These are phyloP conservation scores for Alternaria triticina DNA, from an alignment of 2,329 filamentous ascomycete species.

Conservation along the genomic window DNA sequence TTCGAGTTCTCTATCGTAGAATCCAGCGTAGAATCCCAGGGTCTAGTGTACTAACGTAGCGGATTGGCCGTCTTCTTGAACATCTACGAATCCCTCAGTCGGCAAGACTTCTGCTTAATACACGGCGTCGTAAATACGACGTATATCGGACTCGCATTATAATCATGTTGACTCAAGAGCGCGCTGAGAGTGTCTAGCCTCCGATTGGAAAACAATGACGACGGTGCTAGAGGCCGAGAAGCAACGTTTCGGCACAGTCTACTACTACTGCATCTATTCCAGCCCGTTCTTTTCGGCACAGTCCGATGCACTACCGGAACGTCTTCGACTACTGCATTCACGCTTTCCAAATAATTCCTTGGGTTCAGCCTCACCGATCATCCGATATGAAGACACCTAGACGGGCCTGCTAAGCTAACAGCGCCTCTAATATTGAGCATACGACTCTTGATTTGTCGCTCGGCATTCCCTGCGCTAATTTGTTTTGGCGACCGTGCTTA, in stretches of 20 bases:
- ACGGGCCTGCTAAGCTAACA: slow-evolving; percentile 6
- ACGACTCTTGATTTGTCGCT: slow-evolving; percentile 12
- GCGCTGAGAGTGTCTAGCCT: not conserved
- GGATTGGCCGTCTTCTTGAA: not conserved
- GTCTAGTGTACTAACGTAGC: not conserved
- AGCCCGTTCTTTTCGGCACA: not conserved
- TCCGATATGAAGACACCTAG: slow-evolving; percentile 8
- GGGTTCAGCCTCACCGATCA: not conserved
- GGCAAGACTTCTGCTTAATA: not conserved
- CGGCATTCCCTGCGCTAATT: slow-evolving; percentile 13
- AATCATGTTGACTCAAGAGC: not conserved
- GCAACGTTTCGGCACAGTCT: not conserved
- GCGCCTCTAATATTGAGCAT: not conserved
- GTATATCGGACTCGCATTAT: not conserved
- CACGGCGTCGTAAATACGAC: not conserved
- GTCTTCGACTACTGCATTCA: not conserved
- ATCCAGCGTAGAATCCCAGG: not conserved
- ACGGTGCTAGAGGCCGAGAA: not conserved
- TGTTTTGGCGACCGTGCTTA: slow-evolving; percentile 16
- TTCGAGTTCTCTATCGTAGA: not conserved
- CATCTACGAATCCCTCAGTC: not conserved
- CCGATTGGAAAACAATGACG: not conserved
- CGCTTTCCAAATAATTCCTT: not conserved
- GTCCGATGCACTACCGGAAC: not conserved
- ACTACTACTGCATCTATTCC: not conserved